These are phyloP conservation scores for Calophaca sinica DNA, from an alignment of 306 rosid species.

Conservation along the genomic window DNA sequence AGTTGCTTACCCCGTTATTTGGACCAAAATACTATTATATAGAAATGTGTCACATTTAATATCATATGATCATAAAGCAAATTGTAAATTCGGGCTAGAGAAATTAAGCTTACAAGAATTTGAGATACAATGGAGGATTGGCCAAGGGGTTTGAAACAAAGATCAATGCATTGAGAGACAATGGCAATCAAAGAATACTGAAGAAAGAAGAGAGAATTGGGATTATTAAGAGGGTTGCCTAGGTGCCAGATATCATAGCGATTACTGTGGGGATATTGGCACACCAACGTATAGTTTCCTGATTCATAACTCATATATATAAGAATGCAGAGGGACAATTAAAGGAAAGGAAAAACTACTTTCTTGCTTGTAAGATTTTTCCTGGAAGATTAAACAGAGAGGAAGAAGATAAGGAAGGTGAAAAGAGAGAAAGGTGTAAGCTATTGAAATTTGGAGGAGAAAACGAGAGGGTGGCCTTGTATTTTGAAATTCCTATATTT, in stretches of 20 bases:
- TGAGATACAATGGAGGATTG: slow-evolving; percentile 64
- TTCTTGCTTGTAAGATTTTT: not conserved
- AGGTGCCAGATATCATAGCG: slow-evolving; percentile 22
- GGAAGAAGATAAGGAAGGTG: not conserved
- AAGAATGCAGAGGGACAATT: not conserved
- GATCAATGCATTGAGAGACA: slow-evolving; percentile 44
- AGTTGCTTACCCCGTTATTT: no score
- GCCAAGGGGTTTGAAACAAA: slow-evolving; percentile 55
- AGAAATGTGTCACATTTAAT: not conserved
- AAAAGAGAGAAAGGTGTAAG: not conserved
- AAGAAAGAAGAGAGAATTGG: slow-evolving; percentile 53
- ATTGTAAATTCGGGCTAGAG: not conserved
- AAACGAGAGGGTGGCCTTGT: slow-evolving; percentile 44
- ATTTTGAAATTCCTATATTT: slow-evolving; percentile 43
- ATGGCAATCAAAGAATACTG: slow-evolving; percentile 50
- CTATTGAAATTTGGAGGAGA: not conserved
- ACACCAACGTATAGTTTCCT: slow-evolving; percentile 46
- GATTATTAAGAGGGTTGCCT: slow-evolving; percentile 42
- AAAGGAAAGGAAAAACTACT: not conserved
- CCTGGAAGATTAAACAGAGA: no score
- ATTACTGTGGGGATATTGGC: slow-evolving; percentile 42
- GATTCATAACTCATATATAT: slow-evolving; percentile 23
- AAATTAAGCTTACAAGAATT: slow-evolving; percentile 63
- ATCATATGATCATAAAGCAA: slow-evolving; percentile 16
- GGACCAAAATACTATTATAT: no score